phyloP scores from a whole-genome alignment of 2,329 filamentous ascomycete genomes.

The Curvularia spicifera region DNA sequence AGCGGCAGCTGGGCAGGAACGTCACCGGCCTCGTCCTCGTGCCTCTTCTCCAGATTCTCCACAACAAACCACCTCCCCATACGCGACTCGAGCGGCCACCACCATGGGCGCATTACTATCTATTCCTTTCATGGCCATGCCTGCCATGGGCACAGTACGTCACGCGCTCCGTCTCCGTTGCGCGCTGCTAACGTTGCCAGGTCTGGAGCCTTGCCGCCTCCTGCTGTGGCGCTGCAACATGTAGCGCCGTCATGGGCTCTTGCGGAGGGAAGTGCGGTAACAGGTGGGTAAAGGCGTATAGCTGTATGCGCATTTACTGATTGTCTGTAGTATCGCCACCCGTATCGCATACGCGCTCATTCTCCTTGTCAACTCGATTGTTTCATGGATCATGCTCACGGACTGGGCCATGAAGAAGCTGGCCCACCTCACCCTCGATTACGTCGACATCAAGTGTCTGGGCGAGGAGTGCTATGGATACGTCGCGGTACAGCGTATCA shows the following conservation, averaged over 20 bases:
- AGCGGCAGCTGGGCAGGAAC: conserved; percentile 25
- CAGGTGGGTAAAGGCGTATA: conserved; percentile 62
- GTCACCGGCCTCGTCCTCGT: conserved; percentile 26
- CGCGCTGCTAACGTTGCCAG: conserved; percentile 54
- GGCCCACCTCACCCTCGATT: conserved; percentile 88
- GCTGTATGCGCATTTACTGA: conserved; percentile 14
- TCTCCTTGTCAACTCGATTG: conserved; percentile 92
- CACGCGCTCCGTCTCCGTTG: conserved; percentile 10
- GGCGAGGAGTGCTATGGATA: conserved; percentile 93
- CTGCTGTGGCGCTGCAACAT: conserved; percentile 96
- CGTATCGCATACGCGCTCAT: conserved; percentile 96
- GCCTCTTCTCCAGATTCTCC: conserved; percentile 16
- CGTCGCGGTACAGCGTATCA: conserved; percentile 95
- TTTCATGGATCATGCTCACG: conserved; percentile 99
- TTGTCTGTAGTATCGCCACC: conserved; percentile 76
- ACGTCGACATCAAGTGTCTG: conserved; percentile 90
- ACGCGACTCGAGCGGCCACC: conserved; percentile 21
- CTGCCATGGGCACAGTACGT: conserved; percentile 83
- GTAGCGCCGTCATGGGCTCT: conserved; percentile 91
- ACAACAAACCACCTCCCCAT: conserved; percentile 17
- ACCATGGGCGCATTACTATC: conserved; percentile 91
- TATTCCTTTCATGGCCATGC: conserved; percentile 85
- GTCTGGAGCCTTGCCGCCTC: conserved; percentile 80
- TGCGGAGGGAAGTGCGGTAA: conserved; percentile 93
- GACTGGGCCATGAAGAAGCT: conserved; percentile 98